A percentile compares a stretch with the other conserved stretches of the same genome.
Conservation (phyloP, 2,329 filamentous ascomycete species). For the Aaosphaeria arxii region DNA sequence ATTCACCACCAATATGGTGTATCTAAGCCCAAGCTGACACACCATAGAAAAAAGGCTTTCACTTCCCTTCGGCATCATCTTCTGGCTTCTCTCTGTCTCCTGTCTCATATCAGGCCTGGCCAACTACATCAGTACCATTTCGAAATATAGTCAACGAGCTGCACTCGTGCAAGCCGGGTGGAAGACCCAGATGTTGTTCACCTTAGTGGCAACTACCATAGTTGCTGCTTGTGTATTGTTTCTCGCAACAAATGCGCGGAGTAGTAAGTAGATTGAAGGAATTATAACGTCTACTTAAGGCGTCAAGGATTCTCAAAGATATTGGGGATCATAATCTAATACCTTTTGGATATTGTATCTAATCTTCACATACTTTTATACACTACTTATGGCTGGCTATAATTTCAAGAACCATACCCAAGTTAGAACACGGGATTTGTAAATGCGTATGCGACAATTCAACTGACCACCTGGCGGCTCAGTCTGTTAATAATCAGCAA, state of each 20-base stretch:
- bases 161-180: conserved; percentile 91
- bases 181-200: conserved; percentile 78
- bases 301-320: too few relatives aligned
- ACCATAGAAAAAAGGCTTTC: conserved; percentile 71
- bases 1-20: too few relatives aligned
- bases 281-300: too few relatives aligned
- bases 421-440: too few relatives aligned
- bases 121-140: conserved; percentile 83
- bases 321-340: too few relatives aligned
- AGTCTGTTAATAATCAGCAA: too few relatives aligned
- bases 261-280: neutral
- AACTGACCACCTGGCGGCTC: too few relatives aligned
- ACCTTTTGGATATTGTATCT: too few relatives aligned
- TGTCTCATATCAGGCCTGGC: conserved; percentile 74
- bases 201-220: conserved; percentile 39
- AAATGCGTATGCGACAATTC: too few relatives aligned
- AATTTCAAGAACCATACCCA: too few relatives aligned
- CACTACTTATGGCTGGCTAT: too few relatives aligned
- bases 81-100: conserved; percentile 78
- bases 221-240: conserved; percentile 41
- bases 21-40: neutral
- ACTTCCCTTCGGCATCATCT: conserved; percentile 78
- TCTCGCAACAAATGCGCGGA: conserved; percentile 36
- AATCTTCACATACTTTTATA: too few relatives aligned
- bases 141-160: conserved; percentile 72